These are phyloP conservation scores for Ceratopteris richardii DNA, from an alignment of 75 land plant genomes.

Conservation along the genomic window DNA sequence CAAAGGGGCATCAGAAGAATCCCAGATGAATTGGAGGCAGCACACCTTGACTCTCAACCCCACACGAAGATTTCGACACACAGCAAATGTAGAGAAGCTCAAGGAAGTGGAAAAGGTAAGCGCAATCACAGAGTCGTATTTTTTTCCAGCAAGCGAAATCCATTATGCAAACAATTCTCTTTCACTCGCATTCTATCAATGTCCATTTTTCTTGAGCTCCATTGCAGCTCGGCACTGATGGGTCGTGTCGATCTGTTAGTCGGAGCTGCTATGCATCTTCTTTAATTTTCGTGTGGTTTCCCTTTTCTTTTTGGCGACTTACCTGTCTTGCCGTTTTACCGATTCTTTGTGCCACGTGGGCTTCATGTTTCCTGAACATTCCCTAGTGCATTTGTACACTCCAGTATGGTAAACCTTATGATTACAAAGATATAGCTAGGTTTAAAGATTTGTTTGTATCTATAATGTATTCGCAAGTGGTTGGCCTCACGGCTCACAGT, in stretches of 20 bases:
- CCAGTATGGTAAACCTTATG: no score
- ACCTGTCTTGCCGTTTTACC: no score
- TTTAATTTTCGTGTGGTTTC: background rate
- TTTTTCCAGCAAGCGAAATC: background rate
- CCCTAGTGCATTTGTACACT: no score
- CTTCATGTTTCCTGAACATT: background rate
- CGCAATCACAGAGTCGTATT: no score
- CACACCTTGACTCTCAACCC: constrained; percentile 27
- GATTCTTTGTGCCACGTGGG: no score
- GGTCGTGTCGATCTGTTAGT: background rate
- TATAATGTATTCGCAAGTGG: no score
- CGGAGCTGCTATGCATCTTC: background rate
- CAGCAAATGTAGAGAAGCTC: constrained; percentile 15
- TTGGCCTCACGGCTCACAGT: no score
- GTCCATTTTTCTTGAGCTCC: background rate
- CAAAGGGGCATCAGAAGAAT: constrained; percentile 10
- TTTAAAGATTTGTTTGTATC: no score
- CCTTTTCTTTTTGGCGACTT: no score
- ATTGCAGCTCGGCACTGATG: background rate
- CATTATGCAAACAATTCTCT: background rate
- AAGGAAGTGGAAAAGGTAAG: constrained; percentile 6
- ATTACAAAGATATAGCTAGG: no score
- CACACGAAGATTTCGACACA: constrained; percentile 28
- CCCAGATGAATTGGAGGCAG: constrained; percentile 19
- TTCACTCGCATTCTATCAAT: background rate